phyloP scores from a whole-genome alignment of 2,329 filamentous ascomycete species.

The Hypoxylon sp. region DNA sequence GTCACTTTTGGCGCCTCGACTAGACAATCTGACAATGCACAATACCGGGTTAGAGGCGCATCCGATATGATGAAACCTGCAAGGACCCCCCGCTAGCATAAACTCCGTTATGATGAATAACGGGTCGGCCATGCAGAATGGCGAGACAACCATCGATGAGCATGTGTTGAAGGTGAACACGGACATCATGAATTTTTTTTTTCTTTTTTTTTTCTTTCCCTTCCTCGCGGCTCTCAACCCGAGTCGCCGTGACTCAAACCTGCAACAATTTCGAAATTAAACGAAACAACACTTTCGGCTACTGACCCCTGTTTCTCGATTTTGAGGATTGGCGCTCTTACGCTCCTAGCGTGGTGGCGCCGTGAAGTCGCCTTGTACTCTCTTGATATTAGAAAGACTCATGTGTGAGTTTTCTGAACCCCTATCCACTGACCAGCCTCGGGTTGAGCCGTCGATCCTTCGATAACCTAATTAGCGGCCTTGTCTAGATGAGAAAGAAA shows the following conservation, averaged over 20 bases:
- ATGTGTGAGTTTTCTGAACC: conserved; percentile 14
- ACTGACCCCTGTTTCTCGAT: conserved; percentile 7
- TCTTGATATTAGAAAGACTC: too few species aligned
- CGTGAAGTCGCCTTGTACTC: too few species aligned
- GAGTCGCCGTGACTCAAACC: conserved; percentile 21
- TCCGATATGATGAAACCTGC: conserved; percentile 36
- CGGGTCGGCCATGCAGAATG: conserved; percentile 33
- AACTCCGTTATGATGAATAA: conserved; percentile 38
- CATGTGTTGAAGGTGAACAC: conserved; percentile 21
- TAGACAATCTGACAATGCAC: conserved; percentile 32
- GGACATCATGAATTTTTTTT: conserved; percentile 10
- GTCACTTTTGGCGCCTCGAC: conserved; percentile 32
- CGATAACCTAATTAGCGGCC: conserved; percentile 16
- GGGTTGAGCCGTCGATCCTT: conserved; percentile 16
- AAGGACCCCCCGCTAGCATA: conserved; percentile 39
- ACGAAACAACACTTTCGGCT: conserved; percentile 5
- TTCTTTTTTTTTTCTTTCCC: too few species aligned
- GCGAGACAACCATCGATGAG: conserved; percentile 32
- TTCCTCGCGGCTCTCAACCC: conserved; percentile 25
- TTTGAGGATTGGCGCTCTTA: conserved; percentile 12
- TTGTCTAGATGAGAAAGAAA: conserved; percentile 15
- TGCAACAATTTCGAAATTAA: conserved; percentile 9
- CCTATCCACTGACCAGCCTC: conserved; percentile 20
- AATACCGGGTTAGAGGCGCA: conserved; percentile 35
- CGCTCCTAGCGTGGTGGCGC: conserved; percentile 3